phyloP scores from a whole-genome alignment of 495 filamentous ascomycete species.

The Cercophora sp. region DNA sequence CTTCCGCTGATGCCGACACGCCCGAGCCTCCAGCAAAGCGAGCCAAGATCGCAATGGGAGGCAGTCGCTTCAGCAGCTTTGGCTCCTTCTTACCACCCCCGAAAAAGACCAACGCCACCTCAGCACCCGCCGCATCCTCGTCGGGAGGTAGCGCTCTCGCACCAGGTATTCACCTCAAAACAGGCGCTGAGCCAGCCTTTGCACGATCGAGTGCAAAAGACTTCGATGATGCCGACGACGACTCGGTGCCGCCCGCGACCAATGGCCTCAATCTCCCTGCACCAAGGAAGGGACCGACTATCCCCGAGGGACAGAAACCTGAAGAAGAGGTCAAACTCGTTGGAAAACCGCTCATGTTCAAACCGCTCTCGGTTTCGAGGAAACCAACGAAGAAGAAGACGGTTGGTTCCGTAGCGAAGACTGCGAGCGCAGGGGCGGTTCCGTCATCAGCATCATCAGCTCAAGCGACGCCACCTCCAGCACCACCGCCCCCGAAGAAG shows the following conservation, averaged over 20 bases:
- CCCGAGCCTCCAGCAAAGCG: constrained; percentile 71
- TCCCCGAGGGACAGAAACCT: constrained; percentile 45
- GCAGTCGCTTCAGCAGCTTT: constrained; percentile 66
- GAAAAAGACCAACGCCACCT: constrained; percentile 46
- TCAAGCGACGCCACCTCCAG: constrained; percentile 2
- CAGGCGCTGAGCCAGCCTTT: constrained; percentile 73
- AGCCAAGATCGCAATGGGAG: constrained; percentile 49
- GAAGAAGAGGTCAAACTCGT: constrained; percentile 61
- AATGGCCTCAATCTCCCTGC: constrained; percentile 25
- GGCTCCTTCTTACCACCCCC: constrained; percentile 85
- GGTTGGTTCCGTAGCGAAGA: not conserved
- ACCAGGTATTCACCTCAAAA: constrained; percentile 67
- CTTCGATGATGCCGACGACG: constrained; percentile 20
- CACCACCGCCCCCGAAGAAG: constrained; percentile 29
- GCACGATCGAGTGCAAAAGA: constrained; percentile 42
- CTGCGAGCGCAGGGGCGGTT: not conserved
- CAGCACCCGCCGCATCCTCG: not conserved
- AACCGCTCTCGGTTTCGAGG: constrained; percentile 73
- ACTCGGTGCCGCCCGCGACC: constrained; percentile 10
- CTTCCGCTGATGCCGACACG: constrained; percentile 33
- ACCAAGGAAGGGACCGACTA: constrained; percentile 30
- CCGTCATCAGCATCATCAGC: not conserved
- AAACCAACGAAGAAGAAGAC: constrained; percentile 35
- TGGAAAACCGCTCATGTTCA: constrained; percentile 82
- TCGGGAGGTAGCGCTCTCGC: constrained; percentile 37